A percentile compares a stretch with the other conserved stretches of the same genome.
These are phyloP conservation scores for Paraglomus brasilianum DNA, from an alignment of 192 early-diverging fungal species.

Conservation along the genomic window DNA sequence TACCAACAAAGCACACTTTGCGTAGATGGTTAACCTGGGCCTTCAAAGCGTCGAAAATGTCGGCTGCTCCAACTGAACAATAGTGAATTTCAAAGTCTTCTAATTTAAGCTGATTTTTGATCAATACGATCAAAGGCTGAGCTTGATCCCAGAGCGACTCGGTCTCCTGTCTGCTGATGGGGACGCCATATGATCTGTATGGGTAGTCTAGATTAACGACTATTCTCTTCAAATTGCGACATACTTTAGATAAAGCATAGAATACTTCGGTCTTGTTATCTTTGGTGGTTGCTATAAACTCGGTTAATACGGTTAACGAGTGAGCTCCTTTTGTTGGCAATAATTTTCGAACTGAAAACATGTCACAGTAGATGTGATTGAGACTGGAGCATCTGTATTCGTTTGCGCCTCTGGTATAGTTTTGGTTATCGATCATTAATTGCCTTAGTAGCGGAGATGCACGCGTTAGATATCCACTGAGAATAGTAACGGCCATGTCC, in stretches of 20 bases:
- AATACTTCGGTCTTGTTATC: conserved; percentile 15
- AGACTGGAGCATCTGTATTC: too few species aligned
- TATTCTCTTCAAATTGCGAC: not conserved
- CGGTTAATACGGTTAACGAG: not conserved
- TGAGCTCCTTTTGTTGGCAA: too few species aligned
- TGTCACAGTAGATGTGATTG: too few species aligned
- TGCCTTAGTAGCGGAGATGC: too few species aligned
- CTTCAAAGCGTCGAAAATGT: conserved; percentile 8
- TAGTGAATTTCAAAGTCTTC: conserved; percentile 5
- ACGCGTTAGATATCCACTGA: too few species aligned
- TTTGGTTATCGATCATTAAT: too few species aligned
- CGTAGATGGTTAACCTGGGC: conserved; percentile 4
- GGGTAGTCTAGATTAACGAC: not conserved
- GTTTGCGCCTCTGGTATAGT: too few species aligned
- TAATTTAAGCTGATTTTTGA: conserved; percentile 6
- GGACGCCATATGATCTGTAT: too few species aligned
- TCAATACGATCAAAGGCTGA: conserved; percentile 17
- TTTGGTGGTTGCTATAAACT: conserved; percentile 11
- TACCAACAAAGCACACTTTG: too few species aligned
- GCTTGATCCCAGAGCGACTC: conserved; percentile 28
- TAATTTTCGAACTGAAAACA: too few species aligned
- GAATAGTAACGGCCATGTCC: too few species aligned
- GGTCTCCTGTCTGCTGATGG: too few species aligned
- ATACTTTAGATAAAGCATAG: not conserved
- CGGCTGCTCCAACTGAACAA: not conserved